phyloP scores from a whole-genome alignment of 2,329 filamentous ascomycete species.

The Alternaria triticimaculans region DNA sequence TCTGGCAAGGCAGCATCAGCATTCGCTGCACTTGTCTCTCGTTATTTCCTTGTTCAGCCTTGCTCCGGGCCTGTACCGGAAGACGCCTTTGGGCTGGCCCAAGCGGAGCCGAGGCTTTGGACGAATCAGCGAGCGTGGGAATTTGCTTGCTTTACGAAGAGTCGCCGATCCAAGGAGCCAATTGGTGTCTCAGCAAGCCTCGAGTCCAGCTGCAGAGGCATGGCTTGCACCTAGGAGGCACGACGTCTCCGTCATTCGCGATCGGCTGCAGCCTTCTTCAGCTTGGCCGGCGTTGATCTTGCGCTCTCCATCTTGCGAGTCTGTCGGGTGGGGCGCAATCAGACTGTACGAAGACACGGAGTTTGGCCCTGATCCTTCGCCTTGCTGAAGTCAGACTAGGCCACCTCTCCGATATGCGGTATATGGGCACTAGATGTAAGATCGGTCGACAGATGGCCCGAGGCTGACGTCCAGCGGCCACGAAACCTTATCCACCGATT shows the following conservation, averaged over 20 bases:
- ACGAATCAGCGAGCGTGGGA: slow-evolving; percentile 37
- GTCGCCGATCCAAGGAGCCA: slow-evolving; percentile 35
- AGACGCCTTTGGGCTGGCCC: slow-evolving; percentile 29
- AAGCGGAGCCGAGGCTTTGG: slow-evolving; percentile 31
- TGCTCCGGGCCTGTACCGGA: slow-evolving; percentile 33
- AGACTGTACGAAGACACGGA: slow-evolving; percentile 18
- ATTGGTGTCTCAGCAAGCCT: slow-evolving; percentile 29
- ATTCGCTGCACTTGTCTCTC: slow-evolving; percentile 11
- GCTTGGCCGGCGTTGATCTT: slow-evolving; percentile 5
- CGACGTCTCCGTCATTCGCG: slow-evolving; percentile 12
- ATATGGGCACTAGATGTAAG: slow-evolving; percentile 39
- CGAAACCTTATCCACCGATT: slow-evolving; percentile 26
- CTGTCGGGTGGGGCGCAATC: slow-evolving; percentile 16
- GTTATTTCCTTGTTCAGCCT: slow-evolving; percentile 35
- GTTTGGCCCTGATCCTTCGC: slow-evolving; percentile 15
- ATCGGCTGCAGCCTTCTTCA: slow-evolving; percentile 15
- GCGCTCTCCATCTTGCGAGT: slow-evolving; percentile 28
- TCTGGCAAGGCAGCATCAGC: slow-evolving; percentile 24
- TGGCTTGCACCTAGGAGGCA: slow-evolving; percentile 21
- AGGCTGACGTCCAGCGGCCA: slow-evolving; percentile 37
- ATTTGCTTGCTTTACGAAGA: slow-evolving; percentile 37
- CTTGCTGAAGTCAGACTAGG: slow-evolving; percentile 24
- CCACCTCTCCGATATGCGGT: slow-evolving; percentile 26
- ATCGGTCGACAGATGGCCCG: slow-evolving; percentile 36
- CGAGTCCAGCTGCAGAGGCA: slow-evolving; percentile 21